These are phyloP conservation scores for Pseudogymnoascus sp. DNA, from an alignment of 2,329 filamentous ascomycete species.

Conservation along the genomic window DNA sequence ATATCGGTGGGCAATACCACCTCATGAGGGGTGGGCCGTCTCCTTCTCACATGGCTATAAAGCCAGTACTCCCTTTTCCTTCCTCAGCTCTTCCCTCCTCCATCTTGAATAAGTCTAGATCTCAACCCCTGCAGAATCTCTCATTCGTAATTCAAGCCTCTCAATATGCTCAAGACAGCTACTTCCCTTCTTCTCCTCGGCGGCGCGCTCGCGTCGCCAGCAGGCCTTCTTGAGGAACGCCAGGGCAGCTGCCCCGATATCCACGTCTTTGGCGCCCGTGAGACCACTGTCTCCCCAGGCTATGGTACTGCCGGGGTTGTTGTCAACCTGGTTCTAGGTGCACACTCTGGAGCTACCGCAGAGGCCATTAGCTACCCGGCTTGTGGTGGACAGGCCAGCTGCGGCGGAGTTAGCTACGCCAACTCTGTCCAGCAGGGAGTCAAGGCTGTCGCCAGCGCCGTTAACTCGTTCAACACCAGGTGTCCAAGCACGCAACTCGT, in stretches of 20 bases:
- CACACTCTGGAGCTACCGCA: constrained; percentile 44
- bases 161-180: constrained; percentile 9
- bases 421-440: constrained; percentile 52
- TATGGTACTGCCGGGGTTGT: constrained; percentile 45
- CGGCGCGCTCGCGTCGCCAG: neutral
- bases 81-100: neutral
- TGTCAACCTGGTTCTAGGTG: constrained; percentile 41
- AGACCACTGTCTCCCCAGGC: constrained; percentile 41
- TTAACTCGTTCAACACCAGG: constrained; percentile 49
- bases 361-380: constrained; percentile 54
- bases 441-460: constrained; percentile 49
- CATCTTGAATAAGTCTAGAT: neutral
- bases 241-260: constrained; percentile 35
- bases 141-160: neutral
- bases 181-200: constrained; percentile 8
- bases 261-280: constrained; percentile 45
- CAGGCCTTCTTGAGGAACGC: neutral
- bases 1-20: neutral
- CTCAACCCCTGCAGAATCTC: neutral
- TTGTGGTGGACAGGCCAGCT: constrained; percentile 52
- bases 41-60: constrained; percentile 6
- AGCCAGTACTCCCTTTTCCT: neutral
- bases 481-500: constrained; percentile 53
- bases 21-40: neutral
- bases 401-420: constrained; percentile 53